These are phyloP conservation scores for Citrus unshiu DNA, from an alignment of 345 rosid species.

Conservation along the genomic window DNA sequence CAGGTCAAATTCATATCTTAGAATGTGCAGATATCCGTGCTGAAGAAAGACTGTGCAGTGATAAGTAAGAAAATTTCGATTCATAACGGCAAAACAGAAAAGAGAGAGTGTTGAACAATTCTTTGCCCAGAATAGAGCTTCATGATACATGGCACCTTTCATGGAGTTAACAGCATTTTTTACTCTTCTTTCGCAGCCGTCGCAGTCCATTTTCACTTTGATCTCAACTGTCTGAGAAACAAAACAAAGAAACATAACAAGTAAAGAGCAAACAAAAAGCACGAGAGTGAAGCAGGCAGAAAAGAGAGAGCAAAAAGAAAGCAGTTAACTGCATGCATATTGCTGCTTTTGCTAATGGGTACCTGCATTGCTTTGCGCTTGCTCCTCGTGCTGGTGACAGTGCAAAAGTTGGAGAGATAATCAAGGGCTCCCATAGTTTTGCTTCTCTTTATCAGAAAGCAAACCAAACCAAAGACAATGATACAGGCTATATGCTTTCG, in stretches of 20 bases:
- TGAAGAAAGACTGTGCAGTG: too few species aligned
- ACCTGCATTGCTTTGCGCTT: constrained; percentile 94
- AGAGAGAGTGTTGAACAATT: not conserved
- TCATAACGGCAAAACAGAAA: too few species aligned
- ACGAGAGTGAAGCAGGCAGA: not conserved
- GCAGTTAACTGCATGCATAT: too few species aligned
- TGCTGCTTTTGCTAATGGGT: not conserved
- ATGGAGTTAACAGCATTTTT: constrained; percentile 62
- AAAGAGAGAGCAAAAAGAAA: not conserved
- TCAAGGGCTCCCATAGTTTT: constrained; percentile 55
- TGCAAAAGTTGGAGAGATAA: constrained; percentile 79
- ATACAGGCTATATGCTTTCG: not conserved
- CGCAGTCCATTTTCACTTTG: constrained; percentile 98
- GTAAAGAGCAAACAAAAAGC: not conserved
- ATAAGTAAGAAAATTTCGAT: too few species aligned
- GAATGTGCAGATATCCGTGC: too few species aligned
- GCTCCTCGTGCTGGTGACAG: constrained; percentile 59
- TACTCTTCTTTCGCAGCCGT: constrained; percentile 94
- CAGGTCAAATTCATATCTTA: too few species aligned
- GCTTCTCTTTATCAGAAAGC: constrained; percentile 26
- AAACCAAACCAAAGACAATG: not conserved
- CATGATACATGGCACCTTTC: constrained; percentile 49
- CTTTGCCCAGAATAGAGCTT: not conserved
- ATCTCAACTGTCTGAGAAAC: constrained; percentile 80
- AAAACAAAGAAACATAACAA: not conserved